Evolutionary conservation across 2,329 filamentous ascomycete genomes (phyloP), one percentile per base, ranked within the genome.

Genomic region (Xylariaceae sp.): DNA sequence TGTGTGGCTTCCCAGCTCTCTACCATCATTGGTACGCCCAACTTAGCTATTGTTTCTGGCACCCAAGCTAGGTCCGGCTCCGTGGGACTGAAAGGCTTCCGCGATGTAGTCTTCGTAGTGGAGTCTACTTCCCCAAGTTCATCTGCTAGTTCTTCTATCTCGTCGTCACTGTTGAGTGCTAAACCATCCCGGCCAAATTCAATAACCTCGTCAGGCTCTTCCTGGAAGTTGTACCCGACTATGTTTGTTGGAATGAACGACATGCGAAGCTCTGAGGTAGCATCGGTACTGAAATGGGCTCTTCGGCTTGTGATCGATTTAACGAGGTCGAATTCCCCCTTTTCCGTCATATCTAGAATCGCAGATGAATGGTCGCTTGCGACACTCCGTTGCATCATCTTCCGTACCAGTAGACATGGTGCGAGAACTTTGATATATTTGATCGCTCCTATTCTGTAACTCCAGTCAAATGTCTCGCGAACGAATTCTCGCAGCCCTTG

Each of bases 401-500:
- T 84, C 54, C 80, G 82, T 13, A 84, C 76, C 2, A 97, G 74
- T 1, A 97, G 72, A 7, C 87, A 84, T 11, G 90, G 89, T 0
- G 90, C 88, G 11, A 97, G 73, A 28, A 89, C 87, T 13, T 87
- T 82, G 28, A 96, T 85, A 55, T 96, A 89, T 64, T 96, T 96
- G 63, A 88, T 82, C 14, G 92, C 91, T 0, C 92, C 93, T 46
- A 80, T 79, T 28, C 85, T 81, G 61, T 85, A 87, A 5, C 80
- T 83, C 94, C 94, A 99, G 53, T 92, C 90, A 59, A 99, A 95
- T 0, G 86, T 87, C 57, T 95, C 86, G 1, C 80, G 79, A 0
- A 86, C 81, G 66, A 96, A 97, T 13, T 80, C 77, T 34, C 93
- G 81, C 34, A 99, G 71, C 0, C 81, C 83, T 4, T 73, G 63